Conservation (phyloP, 352 stramenopile species). For the Elongisporangium prolatum region DNA sequence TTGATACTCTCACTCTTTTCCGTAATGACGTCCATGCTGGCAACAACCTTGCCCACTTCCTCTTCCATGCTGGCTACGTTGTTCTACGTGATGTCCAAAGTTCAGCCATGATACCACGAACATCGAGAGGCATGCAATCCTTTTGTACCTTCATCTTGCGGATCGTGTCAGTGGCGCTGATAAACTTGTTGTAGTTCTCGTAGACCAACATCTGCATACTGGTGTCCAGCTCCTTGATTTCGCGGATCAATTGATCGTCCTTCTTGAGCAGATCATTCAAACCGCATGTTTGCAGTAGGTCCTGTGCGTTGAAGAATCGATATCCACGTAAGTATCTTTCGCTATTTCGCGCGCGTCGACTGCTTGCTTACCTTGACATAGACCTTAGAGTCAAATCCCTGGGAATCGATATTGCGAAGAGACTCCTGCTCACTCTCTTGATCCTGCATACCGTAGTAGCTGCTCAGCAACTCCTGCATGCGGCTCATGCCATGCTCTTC, state of each 20-base stretch:
- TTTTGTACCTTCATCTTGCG: constrained; percentile 88
- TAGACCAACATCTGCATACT: constrained; percentile 99
- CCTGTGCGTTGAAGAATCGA: constrained; percentile 15
- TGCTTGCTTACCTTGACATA: constrained; percentile 60
- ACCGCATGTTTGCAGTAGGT: constrained; percentile 52
- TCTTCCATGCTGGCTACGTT: constrained; percentile 91
- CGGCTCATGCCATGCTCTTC: constrained; percentile 66
- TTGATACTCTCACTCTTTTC: constrained; percentile 87
- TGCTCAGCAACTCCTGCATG: constrained; percentile 88
- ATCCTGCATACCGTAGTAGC: constrained; percentile 83
- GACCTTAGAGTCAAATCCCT: constrained; percentile 55
- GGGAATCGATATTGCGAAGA: constrained; percentile 71
- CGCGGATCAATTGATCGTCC: constrained; percentile 74
- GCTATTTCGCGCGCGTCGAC: background rate
- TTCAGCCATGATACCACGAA: background rate
- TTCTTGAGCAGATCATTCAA: constrained; percentile 68
- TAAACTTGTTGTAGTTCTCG: constrained; percentile 99
- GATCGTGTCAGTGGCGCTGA: constrained; percentile 99
- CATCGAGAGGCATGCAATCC: background rate
- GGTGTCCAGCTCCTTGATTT: constrained; percentile 95
- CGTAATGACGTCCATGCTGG: constrained; percentile 88
- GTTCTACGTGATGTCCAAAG: constrained; percentile 26
- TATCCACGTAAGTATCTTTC: no score
- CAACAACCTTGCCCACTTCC: constrained; percentile 82
- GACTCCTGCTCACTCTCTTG: constrained; percentile 63